phyloP scores from a whole-genome alignment of 1,284 basidiomycete species.

The Fomes fomentarius region DNA sequence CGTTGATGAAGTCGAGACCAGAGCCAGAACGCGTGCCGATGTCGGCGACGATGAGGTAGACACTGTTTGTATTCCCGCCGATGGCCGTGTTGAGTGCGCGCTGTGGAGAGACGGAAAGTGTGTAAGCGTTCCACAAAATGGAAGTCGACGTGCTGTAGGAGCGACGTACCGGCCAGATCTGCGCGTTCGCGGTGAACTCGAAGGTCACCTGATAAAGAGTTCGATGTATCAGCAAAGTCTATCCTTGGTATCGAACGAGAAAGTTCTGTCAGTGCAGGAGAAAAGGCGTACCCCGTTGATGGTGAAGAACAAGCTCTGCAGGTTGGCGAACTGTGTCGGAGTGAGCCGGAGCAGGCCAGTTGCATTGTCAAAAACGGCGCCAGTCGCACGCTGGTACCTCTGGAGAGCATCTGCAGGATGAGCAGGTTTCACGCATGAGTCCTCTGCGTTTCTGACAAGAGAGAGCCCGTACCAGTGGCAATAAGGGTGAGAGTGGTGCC shows the following conservation, averaged over 20 bases:
- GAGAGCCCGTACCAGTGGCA: slow-evolving; percentile 33
- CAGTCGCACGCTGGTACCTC: slow-evolving; percentile 40
- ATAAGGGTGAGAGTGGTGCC: slow-evolving; percentile 48
- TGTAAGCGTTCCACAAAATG: neutral
- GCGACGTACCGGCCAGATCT: slow-evolving; percentile 47
- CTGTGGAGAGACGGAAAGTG: slow-evolving; percentile 4
- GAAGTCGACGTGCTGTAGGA: slow-evolving; percentile 21
- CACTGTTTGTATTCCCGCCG: slow-evolving; percentile 40
- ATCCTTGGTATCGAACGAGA: neutral
- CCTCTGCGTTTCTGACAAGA: too few species aligned
- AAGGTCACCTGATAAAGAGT: slow-evolving; percentile 35
- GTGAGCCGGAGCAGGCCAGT: slow-evolving; percentile 47
- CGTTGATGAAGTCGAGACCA: slow-evolving; percentile 44
- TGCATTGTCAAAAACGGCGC: slow-evolving; percentile 37
- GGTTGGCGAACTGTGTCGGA: slow-evolving; percentile 36
- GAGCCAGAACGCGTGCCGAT: slow-evolving; percentile 33
- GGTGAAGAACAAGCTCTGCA: slow-evolving; percentile 44
- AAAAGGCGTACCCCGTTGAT: slow-evolving; percentile 38
- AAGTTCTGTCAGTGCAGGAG: too few species aligned
- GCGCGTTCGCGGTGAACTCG: slow-evolving; percentile 48
- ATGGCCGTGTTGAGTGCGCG: slow-evolving; percentile 43
- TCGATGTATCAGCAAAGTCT: neutral
- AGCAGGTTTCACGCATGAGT: too few species aligned
- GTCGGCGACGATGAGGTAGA: slow-evolving; percentile 51
- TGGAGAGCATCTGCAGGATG: slow-evolving; percentile 24